Conservation (phyloP, 2,329 filamentous ascomycete genomes). For the Neocatenulostroma microsporum region DNA sequence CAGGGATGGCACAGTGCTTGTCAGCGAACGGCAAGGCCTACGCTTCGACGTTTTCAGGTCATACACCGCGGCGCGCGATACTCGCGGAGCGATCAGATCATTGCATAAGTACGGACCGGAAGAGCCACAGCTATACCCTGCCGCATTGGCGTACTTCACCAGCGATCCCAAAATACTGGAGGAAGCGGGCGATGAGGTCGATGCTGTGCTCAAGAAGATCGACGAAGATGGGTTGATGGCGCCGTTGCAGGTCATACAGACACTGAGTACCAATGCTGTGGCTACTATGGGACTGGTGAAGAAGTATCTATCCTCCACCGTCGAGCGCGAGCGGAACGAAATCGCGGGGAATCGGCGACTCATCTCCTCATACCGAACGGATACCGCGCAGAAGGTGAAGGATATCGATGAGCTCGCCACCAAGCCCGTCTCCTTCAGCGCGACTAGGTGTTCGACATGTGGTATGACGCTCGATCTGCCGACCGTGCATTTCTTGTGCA, state of each 20-base stretch:
- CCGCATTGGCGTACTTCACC: slow-evolving; percentile 87
- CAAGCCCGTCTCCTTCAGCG: slow-evolving; percentile 83
- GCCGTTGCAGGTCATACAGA: slow-evolving; percentile 92
- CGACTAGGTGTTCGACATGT: slow-evolving; percentile 80
- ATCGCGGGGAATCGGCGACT: slow-evolving; percentile 73
- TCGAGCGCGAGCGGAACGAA: slow-evolving; percentile 78
- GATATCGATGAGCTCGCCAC: slow-evolving; percentile 70
- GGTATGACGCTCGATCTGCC: slow-evolving; percentile 72
- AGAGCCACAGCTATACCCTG: slow-evolving; percentile 85
- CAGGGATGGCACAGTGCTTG: slow-evolving; percentile 78
- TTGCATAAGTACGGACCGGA: slow-evolving; percentile 84
- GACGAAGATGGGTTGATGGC: slow-evolving; percentile 89
- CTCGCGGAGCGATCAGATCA: slow-evolving; percentile 78
- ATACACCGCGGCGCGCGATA: slow-evolving; percentile 88
- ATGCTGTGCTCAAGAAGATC: slow-evolving; percentile 73
- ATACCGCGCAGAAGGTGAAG: slow-evolving; percentile 69
- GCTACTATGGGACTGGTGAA: slow-evolving; percentile 98
- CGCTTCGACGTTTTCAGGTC: slow-evolving; percentile 95
- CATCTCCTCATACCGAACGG: slow-evolving; percentile 72
- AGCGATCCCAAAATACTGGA: slow-evolving; percentile 72
- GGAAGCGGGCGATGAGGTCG: slow-evolving; percentile 79
- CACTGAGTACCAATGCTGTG: slow-evolving; percentile 67
- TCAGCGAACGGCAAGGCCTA: slow-evolving; percentile 87
- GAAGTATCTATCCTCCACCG: slow-evolving; percentile 79
- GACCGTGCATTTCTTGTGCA: slow-evolving; percentile 91